Evolutionary conservation across 441 rosid genomes (phyloP).

Genomic region (Pelargonium fulgidum): DNA sequence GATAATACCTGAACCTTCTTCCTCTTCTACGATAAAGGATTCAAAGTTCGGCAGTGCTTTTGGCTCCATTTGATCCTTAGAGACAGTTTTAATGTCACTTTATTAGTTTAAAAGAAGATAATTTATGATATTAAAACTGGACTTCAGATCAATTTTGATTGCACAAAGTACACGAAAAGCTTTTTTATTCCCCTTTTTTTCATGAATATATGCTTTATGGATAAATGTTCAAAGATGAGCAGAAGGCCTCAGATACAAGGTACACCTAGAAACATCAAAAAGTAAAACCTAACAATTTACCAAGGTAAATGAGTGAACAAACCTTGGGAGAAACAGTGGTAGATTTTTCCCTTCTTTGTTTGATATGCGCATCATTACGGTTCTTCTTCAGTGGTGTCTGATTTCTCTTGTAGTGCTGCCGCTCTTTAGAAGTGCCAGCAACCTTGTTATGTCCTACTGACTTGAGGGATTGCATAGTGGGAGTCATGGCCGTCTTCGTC

Average conservation of each 20-base stretch:
- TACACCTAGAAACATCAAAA: background rate
- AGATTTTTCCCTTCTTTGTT: conserved; percentile 32
- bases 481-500: conserved; percentile 26
- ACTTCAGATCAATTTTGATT: background rate
- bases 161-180: background rate
- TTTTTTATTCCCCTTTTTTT: background rate
- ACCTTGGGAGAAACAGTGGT: conserved; percentile 24
- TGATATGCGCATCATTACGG: conserved; percentile 25
- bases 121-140: no score
- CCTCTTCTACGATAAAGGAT: conserved; percentile 55
- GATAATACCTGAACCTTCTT: conserved; percentile 77
- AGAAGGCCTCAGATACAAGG: background rate
- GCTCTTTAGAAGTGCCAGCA: conserved; percentile 30
- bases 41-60: conserved; percentile 62
- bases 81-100: conserved; percentile 21
- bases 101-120: conserved; percentile 9
- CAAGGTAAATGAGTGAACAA: conserved; percentile 20
- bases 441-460: conserved; percentile 28
- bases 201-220: background rate
- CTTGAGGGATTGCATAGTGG: conserved; percentile 32
- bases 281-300: background rate
- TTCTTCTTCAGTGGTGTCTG: conserved; percentile 30
- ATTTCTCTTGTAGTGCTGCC: conserved; percentile 34
- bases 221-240: background rate
- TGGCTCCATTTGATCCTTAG: conserved; percentile 48